Base-by-base conservation (phyloP, 352 stramenopile genomes). In the Pythium phragmitis region DNA sequence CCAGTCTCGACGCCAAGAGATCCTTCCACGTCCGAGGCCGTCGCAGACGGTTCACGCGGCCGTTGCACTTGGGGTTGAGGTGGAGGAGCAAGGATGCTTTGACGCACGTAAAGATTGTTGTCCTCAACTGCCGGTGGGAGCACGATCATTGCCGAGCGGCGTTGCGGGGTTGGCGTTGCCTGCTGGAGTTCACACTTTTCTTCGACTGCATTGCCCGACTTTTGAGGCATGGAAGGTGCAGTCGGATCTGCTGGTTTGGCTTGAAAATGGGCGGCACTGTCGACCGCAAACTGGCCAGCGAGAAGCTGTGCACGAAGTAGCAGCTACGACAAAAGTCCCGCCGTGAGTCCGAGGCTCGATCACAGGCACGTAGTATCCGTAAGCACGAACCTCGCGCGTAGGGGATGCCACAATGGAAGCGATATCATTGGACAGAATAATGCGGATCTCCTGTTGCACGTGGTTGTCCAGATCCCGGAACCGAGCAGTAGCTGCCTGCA, bases 401-500 rank as follows among this genome's bases (percentile, higher is more conserved):
- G 71, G 64, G 30, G 73, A 52, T 4, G 52, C 68, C 26, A 78
- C 56, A 12, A 83, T 62, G 12, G 76, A 63, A 1, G 62, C 23
- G 28, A 85, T 56, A 47, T 85, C 69, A 34, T 79, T 74, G 0
- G 65, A 59, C 3, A 89, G 36, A 17, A 87, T 47, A 16, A 68
- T 56, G n/a, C 57, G 48, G 57, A 88, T 77, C 17, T 91, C 73
- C 2, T 60, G 64, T 36, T 77, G 65, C 11, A 89, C 66, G 39
- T 82, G 74, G 11, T 65, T 60, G n/a, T 93, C 80, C 8, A 93
- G 73, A 39, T 88, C 82, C 47, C 78, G 66, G 61, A 88, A 91
- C 11, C 84, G 82, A 33, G 69, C 53, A n/a, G 69, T 61, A 3
- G 84, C 82, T 16, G 76, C 78, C 46, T 86, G 70, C 4, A 86